Evolutionary conservation across 176 grass and related monocot genomes (phyloP).

Genomic region (Ensete glaucum): DNA sequence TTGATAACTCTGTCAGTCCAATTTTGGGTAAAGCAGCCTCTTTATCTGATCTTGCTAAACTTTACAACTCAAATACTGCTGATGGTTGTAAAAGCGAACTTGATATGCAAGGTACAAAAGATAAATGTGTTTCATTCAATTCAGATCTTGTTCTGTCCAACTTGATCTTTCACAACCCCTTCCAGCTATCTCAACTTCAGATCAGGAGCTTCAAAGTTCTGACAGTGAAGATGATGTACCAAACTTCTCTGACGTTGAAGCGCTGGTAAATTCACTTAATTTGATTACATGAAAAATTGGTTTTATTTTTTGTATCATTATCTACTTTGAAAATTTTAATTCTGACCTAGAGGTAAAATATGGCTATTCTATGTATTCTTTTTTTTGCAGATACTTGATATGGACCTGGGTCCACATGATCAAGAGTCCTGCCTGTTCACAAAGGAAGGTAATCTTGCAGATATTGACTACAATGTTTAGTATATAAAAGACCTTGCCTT

Average conservation of each 20-base stretch:
- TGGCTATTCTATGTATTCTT: constrained; percentile 10
- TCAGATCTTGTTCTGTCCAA: constrained; percentile 15
- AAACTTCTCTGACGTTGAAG: constrained; percentile 55
- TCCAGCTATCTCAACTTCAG: constrained; percentile 20
- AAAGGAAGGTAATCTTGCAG: constrained; percentile 39
- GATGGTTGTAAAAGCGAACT: constrained; percentile 30
- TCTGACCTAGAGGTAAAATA: background rate
- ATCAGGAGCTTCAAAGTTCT: constrained; percentile 42
- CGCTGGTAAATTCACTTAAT: constrained; percentile 38
- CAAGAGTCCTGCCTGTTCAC: constrained; percentile 36
- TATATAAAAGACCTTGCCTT: background rate
- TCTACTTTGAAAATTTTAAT: background rate
- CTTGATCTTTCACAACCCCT: constrained; percentile 32
- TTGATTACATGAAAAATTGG: constrained; percentile 10
- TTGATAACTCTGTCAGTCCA: constrained; percentile 28
- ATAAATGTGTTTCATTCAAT: constrained; percentile 33
- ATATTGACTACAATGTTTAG: background rate
- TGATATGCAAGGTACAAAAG: constrained; percentile 19
- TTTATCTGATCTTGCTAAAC: constrained; percentile 31
- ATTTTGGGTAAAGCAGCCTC: constrained; percentile 29
- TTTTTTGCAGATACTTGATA: constrained; percentile 50
- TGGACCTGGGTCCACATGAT: constrained; percentile 56
- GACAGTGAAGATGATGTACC: constrained; percentile 50
- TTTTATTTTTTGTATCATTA: background rate
- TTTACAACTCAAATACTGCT: constrained; percentile 20